Percentiles rank a stretch among this genome's conserved stretches.
Evolutionary conservation across 2,329 filamentous ascomycete species (phyloP).

Genomic region (Pseudophaeomoniella oleicola): DNA sequence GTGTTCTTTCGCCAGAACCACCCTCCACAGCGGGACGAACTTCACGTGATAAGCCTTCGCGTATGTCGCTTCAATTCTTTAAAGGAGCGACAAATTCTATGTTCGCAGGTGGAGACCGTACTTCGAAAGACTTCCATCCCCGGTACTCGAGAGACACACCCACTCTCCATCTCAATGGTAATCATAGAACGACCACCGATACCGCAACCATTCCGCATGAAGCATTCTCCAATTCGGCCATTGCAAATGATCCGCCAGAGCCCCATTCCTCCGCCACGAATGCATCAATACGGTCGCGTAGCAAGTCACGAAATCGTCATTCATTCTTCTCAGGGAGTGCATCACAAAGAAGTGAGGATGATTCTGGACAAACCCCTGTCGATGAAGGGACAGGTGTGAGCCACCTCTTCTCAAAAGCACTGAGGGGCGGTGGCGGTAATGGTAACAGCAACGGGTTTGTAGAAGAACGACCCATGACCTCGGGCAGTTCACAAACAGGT

Average conservation of each 20-base stretch:
- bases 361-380: background rate
- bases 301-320: background rate
- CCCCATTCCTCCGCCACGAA: background rate
- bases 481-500: background rate
- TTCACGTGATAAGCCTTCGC: background rate
- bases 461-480: background rate
- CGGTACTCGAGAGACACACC: background rate
- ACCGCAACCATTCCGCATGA: background rate
- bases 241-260: background rate
- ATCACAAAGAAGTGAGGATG: too few species aligned
- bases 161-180: background rate
- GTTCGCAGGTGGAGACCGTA: background rate
- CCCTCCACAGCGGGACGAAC: background rate
- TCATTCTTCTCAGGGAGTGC: background rate
- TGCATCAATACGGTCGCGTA: background rate
- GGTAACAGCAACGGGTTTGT: background rate
- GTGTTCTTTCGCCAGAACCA: slow-evolving; percentile 32
- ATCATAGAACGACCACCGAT: background rate
- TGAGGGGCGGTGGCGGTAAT: background rate
- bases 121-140: background rate
- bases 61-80: background rate
- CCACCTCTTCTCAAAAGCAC: too few species aligned
- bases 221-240: background rate
- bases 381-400: background rate
- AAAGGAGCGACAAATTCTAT: background rate